These are phyloP conservation scores for Piloderma croceum DNA, from an alignment of 768 basidiomycete genomes.

Conservation along the genomic window DNA sequence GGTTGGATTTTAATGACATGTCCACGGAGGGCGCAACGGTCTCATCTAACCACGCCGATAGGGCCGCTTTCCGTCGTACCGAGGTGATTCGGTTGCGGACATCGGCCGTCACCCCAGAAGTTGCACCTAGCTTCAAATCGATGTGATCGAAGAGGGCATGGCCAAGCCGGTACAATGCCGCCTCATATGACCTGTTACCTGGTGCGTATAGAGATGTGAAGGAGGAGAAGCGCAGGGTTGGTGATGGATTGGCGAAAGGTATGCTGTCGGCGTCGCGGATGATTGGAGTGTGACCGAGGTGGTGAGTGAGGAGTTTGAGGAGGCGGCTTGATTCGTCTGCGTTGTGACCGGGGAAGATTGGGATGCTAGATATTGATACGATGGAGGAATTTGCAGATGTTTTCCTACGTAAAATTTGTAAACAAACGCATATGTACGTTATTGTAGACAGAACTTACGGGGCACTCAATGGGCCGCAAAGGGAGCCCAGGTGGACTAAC, in stretches of 20 bases:
- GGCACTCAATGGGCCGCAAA: constrained; percentile 53
- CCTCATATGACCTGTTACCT: constrained; percentile 68
- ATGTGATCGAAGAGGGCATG: constrained; percentile 84
- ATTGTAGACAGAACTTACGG: constrained; percentile 37
- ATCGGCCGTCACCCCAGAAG: constrained; percentile 51
- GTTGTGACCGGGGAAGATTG: constrained; percentile 30
- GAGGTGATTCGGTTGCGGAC: constrained; percentile 54
- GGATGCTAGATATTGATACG: constrained; percentile 46
- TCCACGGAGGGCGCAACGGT: constrained; percentile 70
- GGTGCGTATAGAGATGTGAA: constrained; percentile 68
- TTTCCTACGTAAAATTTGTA: constrained; percentile 30
- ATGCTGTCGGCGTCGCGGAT: constrained; percentile 61
- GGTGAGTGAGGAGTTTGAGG: constrained; percentile 66
- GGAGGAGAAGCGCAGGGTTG: constrained; percentile 68
- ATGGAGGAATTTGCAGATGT: constrained; percentile 57
- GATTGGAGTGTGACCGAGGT: constrained; percentile 69
- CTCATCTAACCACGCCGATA: constrained; percentile 82
- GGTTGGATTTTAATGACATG: constrained; percentile 52
- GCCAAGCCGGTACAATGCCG: constrained; percentile 82
- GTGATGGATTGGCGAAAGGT: constrained; percentile 63
- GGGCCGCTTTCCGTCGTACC: constrained; percentile 68
- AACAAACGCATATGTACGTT: constrained; percentile 1
- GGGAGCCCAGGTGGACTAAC: constrained; percentile 68
- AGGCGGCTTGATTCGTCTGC: constrained; percentile 38
- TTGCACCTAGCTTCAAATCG: constrained; percentile 51